Conservation (phyloP, 345 rosid genomes). For the Trapa incisa region DNA sequence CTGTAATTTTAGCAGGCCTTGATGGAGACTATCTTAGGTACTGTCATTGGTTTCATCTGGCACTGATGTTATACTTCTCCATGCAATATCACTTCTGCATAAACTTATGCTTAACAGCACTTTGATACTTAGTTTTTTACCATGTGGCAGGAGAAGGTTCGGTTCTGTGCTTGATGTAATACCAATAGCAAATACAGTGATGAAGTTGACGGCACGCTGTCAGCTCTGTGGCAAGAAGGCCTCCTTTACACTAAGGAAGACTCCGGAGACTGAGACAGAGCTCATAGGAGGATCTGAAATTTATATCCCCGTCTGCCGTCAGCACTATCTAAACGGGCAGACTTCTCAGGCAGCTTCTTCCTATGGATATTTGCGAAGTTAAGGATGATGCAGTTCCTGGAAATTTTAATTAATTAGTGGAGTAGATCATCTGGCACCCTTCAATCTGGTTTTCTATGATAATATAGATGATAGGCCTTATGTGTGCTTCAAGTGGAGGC, state of each 20-base stretch:
- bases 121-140: background rate
- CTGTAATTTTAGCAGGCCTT: slow-evolving; percentile 61
- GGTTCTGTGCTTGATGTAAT: slow-evolving; percentile 73
- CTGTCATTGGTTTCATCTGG: background rate
- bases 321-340: slow-evolving; percentile 50
- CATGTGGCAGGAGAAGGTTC: slow-evolving; percentile 54
- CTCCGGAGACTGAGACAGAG: slow-evolving; percentile 44
- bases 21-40: slow-evolving; percentile 92
- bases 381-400: slow-evolving; percentile 16
- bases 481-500: background rate
- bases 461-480: background rate
- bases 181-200: slow-evolving; percentile 71
- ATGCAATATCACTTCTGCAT: background rate
- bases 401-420: slow-evolving; percentile 12
- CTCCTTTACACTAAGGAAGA: slow-evolving; percentile 69
- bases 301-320: slow-evolving; percentile 88
- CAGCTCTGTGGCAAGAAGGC: slow-evolving; percentile 74
- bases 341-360: slow-evolving; percentile 21
- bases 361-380: slow-evolving; percentile 7
- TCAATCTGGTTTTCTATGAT: background rate
- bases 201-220: slow-evolving; percentile 69
- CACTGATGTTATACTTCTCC: background rate
- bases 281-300: slow-evolving; percentile 68
- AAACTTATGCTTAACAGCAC: background rate
- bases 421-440: background rate